phyloP scores from a whole-genome alignment of 306 rosid genomes.

The Ormosia semicastrata region DNA sequence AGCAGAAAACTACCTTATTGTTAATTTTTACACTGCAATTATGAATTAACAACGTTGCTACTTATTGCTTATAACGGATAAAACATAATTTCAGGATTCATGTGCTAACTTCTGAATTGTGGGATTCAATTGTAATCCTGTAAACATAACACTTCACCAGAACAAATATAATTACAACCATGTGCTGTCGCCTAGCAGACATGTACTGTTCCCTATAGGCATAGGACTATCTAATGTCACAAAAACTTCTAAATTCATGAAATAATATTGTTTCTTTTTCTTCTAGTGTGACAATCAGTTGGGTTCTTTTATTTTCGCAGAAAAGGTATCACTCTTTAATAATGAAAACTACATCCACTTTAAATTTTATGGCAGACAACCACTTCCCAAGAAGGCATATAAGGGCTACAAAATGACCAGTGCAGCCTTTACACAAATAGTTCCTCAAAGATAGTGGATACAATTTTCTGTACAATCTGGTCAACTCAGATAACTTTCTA shows the following conservation, averaged over 20 bases:
- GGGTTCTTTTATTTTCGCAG: neutral
- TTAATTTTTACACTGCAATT: neutral
- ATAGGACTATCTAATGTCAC: neutral
- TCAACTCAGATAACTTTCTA: neutral
- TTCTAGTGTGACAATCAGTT: neutral
- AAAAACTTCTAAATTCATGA: neutral
- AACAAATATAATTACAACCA: neutral
- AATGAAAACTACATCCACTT: neutral
- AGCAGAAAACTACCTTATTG: neutral
- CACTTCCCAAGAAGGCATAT: neutral
- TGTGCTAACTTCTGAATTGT: neutral
- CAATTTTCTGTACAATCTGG: neutral
- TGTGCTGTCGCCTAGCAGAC: neutral
- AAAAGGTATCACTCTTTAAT: neutral
- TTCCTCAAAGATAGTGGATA: neutral
- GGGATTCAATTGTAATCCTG: neutral
- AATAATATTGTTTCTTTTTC: neutral
- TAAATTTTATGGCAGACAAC: neutral
- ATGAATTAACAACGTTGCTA: neutral
- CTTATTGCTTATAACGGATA: neutral
- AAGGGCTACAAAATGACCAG: neutral
- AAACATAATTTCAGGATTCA: neutral
- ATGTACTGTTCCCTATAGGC: neutral
- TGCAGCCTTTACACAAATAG: neutral
- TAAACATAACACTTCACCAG: neutral